These are phyloP conservation scores for Microbotryum scabiosae DNA, from an alignment of 1,284 basidiomycete genomes.

Conservation along the genomic window DNA sequence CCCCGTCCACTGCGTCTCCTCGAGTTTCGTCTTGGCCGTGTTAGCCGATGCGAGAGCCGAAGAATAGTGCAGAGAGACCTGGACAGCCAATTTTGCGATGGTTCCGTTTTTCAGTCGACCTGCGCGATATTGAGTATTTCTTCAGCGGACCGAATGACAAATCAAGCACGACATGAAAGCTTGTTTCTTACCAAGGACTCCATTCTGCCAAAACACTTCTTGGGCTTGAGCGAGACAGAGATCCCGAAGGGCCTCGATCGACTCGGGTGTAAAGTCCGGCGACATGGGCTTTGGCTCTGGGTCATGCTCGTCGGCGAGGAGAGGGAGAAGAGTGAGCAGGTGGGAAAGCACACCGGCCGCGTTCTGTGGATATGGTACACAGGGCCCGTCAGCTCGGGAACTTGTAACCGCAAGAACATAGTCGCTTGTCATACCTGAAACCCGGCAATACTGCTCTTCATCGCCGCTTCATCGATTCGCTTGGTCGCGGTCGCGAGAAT, in stretches of 20 bases:
- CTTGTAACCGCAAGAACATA: background rate
- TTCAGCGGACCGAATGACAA: background rate
- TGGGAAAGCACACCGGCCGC: constrained; percentile 68
- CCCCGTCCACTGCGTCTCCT: constrained; percentile 33
- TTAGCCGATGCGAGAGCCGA: constrained; percentile 46
- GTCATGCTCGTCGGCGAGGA: constrained; percentile 30
- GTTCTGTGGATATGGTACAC: constrained; percentile 45
- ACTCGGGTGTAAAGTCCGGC: constrained; percentile 57
- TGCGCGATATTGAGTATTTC: constrained; percentile 4
- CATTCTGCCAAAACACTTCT: constrained; percentile 94
- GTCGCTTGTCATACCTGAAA: constrained; percentile 54
- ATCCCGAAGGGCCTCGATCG: constrained; percentile 58
- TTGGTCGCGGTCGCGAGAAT: constrained; percentile 59
- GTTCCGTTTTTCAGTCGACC: constrained; percentile 73
- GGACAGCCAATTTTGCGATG: constrained; percentile 71
- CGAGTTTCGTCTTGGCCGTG: constrained; percentile 41
- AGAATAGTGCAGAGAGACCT: constrained; percentile 61
- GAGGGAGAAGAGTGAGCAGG: constrained; percentile 54
- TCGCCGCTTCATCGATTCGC: constrained; percentile 61
- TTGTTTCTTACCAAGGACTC: constrained; percentile 58
- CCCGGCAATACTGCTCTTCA: constrained; percentile 57
- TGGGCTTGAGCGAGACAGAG: constrained; percentile 91
- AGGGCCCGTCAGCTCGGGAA: background rate
- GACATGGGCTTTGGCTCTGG: constrained; percentile 46
- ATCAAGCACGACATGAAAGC: too few species aligned